phyloP scores from a whole-genome alignment of 305 asterid genomes.

The Rubia peregrina region DNA sequence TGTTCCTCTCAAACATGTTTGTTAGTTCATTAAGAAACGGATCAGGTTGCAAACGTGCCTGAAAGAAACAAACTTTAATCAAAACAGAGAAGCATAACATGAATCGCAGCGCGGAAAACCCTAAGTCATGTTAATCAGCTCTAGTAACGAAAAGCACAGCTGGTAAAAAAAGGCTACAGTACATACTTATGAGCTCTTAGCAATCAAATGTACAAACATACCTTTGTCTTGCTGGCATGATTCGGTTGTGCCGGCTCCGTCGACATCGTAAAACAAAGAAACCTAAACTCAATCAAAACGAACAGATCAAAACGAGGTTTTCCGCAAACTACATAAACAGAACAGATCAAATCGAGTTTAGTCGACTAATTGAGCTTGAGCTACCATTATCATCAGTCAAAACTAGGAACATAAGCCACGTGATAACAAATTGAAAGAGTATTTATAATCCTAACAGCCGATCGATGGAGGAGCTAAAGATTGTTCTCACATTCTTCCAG shows the following conservation, averaged over 20 bases:
- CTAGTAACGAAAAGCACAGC: no score
- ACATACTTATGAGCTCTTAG: no score
- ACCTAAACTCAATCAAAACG: background rate
- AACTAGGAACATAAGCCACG: background rate
- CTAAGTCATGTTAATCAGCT: no score
- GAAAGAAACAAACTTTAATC: constrained; percentile 8
- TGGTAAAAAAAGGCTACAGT: no score
- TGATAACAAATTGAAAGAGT: background rate
- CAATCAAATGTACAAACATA: background rate
- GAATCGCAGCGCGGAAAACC: background rate
- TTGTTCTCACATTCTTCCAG: background rate
- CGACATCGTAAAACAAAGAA: background rate
- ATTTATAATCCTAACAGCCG: background rate
- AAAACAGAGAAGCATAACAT: background rate
- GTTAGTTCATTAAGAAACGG: constrained; percentile 84
- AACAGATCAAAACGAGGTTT: background rate
- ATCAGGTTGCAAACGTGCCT: constrained; percentile 79
- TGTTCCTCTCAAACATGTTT: constrained; percentile 74
- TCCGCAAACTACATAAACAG: background rate
- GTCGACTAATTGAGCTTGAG: background rate
- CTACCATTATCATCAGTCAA: background rate
- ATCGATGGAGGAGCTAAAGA: background rate
- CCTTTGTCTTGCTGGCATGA: background rate
- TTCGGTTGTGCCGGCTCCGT: background rate
- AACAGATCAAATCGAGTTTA: no score